A percentile compares a stretch with the other conserved stretches of the same genome.
Evolutionary conservation across 2,329 filamentous ascomycete species (phyloP).

Genomic region (Paraphoma chrysanthemicola): DNA sequence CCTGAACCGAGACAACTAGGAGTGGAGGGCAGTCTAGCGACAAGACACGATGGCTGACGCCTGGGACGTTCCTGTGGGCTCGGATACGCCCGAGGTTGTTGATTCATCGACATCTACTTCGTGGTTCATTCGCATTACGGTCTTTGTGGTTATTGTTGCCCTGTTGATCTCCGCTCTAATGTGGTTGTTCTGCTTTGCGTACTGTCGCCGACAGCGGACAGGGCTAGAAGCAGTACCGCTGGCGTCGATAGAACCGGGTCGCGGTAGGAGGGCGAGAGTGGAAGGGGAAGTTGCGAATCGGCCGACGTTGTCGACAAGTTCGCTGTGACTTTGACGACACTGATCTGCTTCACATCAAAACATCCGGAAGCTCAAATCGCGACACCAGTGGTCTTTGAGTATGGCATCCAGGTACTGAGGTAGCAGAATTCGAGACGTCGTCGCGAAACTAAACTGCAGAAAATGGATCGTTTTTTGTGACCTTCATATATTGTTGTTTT

Average conservation of each 20-base stretch:
- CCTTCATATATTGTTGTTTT: too few relatives aligned
- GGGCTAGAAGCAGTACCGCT: not conserved
- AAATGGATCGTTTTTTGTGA: too few relatives aligned
- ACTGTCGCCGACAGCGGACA: not conserved
- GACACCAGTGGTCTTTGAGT: too few relatives aligned
- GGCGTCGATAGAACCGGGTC: not conserved
- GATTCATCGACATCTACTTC: not conserved
- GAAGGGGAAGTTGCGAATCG: not conserved
- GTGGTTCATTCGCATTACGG: not conserved
- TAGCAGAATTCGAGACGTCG: too few relatives aligned
- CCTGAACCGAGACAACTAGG: not conserved
- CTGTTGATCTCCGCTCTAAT: not conserved
- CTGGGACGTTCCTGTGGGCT: not conserved
- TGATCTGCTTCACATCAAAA: too few relatives aligned
- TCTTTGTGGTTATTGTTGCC: not conserved
- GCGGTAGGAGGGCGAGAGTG: not conserved
- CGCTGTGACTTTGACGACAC: too few relatives aligned
- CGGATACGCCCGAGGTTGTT: not conserved
- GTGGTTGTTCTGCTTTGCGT: not conserved
- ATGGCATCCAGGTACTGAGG: too few relatives aligned
- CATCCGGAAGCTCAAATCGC: too few relatives aligned
- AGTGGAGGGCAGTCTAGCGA: not conserved
- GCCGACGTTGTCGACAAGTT: not conserved
- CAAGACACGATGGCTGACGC: not conserved
- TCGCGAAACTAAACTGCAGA: too few relatives aligned